Conservation (phyloP, 2,329 filamentous ascomycete species). For the Curvularia spicifera region DNA sequence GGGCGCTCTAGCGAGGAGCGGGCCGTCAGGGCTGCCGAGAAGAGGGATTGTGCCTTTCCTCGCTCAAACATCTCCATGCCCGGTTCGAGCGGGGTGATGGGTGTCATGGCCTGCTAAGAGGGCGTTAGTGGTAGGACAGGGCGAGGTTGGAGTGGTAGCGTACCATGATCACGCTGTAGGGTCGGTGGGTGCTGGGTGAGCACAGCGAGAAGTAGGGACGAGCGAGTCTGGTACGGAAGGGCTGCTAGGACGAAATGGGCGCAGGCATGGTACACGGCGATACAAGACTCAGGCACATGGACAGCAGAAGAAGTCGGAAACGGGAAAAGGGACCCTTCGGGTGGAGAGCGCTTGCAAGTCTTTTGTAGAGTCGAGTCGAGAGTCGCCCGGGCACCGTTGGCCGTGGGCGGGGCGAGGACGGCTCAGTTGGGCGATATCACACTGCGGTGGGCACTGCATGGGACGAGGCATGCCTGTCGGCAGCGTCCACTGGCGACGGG, state of each 20-base stretch:
- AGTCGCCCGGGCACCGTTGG: conserved; percentile 37
- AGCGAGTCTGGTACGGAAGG: conserved; percentile 20
- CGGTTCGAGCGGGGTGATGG: conserved; percentile 52
- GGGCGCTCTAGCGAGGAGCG: conserved; percentile 61
- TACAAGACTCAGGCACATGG: conserved; percentile 32
- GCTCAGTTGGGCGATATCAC: conserved; percentile 36
- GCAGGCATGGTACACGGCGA: conserved; percentile 42
- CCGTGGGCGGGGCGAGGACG: conserved; percentile 33
- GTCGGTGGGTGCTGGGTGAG: conserved; percentile 21
- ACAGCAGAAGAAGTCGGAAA: conserved; percentile 41
- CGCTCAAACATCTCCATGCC: conserved; percentile 58
- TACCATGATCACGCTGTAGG: conserved; percentile 47
- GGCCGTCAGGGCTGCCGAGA: conserved; percentile 53
- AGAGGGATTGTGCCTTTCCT: conserved; percentile 63
- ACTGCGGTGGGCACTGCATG: conserved; percentile 35
- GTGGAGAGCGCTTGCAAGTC: conserved; percentile 51
- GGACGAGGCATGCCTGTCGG: conserved; percentile 39
- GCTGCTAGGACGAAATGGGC: conserved; percentile 32
- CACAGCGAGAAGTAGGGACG: conserved; percentile 22
- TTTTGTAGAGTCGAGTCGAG: conserved; percentile 49
- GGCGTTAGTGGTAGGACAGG: conserved; percentile 28
- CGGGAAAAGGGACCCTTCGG: conserved; percentile 50
- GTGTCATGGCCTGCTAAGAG: conserved; percentile 54
- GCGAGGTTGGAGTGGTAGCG: conserved; percentile 13
- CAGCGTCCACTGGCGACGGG: conserved; percentile 37